Conservation (phyloP, 148 eudicot species). For the Rhododendron ferrugineum region DNA sequence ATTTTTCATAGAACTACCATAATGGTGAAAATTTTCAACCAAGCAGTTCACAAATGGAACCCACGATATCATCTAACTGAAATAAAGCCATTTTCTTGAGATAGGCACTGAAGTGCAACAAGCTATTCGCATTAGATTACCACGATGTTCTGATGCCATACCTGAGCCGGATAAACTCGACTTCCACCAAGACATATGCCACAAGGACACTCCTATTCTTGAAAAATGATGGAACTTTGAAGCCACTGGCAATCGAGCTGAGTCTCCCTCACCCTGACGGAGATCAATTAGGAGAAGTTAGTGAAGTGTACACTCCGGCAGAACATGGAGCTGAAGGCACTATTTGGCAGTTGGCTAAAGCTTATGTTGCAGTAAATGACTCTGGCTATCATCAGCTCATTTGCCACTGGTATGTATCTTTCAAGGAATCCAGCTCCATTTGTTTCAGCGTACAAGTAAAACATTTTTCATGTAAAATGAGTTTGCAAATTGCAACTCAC, state of each 20-base stretch:
- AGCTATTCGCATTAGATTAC: conserved; percentile 66
- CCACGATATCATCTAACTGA: background rate
- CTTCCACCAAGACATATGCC: conserved; percentile 57
- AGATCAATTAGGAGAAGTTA: conserved; percentile 44
- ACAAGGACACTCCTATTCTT: conserved; percentile 69
- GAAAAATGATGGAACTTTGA: conserved; percentile 60
- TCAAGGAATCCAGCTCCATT: background rate
- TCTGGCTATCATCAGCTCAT: conserved; percentile 74
- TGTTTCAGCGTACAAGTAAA: background rate
- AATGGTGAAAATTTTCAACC: background rate
- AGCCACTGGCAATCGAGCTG: conserved; percentile 68
- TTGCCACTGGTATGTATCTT: conserved; percentile 66
- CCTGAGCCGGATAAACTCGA: conserved; percentile 52
- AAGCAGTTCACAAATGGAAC: background rate
- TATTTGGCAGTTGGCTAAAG: conserved; percentile 79
- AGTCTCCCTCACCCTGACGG: conserved; percentile 63
- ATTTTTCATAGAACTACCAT: background rate
- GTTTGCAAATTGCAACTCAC: background rate
- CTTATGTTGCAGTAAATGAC: conserved; percentile 77
- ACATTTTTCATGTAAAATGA: background rate
- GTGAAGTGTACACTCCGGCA: conserved; percentile 58
- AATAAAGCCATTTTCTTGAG: background rate
- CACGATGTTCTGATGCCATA: conserved; percentile 69
- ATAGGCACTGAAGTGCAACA: conserved; percentile 50
- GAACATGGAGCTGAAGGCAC: conserved; percentile 52